Percentiles rank a stretch among this genome's conserved stretches.
phyloP scores from a whole-genome alignment of 1,284 basidiomycete species.

The Volvariella surrecta region DNA sequence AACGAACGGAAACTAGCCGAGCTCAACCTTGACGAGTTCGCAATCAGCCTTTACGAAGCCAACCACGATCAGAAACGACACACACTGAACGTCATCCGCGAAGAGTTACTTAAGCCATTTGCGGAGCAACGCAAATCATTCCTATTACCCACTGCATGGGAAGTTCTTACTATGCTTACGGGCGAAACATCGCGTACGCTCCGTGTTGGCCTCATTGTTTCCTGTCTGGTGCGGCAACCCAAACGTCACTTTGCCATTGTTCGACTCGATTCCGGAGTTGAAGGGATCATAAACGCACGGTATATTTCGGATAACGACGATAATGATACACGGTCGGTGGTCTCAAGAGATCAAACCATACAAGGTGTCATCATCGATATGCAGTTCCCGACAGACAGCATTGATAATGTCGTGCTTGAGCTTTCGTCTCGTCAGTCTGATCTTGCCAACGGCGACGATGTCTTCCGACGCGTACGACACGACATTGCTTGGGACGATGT shows the following conservation, averaged over 20 bases:
- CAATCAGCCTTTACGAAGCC: slow-evolving; percentile 81
- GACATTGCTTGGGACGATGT: slow-evolving; percentile 67
- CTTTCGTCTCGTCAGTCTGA: slow-evolving; percentile 73
- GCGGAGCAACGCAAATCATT: slow-evolving; percentile 73
- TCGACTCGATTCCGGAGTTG: slow-evolving; percentile 88
- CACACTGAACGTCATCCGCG: slow-evolving; percentile 81
- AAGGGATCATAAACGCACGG: slow-evolving; percentile 69
- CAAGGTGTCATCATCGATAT: slow-evolving; percentile 76
- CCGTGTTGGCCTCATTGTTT: slow-evolving; percentile 75
- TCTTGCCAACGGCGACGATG: slow-evolving; percentile 55
- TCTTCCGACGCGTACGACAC: slow-evolving; percentile 52
- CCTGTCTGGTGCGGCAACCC: slow-evolving; percentile 65
- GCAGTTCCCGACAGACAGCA: slow-evolving; percentile 47
- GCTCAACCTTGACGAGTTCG: slow-evolving; percentile 95
- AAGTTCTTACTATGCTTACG: slow-evolving; percentile 92
- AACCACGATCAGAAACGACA: slow-evolving; percentile 84
- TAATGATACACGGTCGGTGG: slow-evolving; percentile 33
- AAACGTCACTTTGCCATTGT: slow-evolving; percentile 48
- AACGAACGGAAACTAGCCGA: slow-evolving; percentile 82
- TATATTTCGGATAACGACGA: slow-evolving; percentile 51
- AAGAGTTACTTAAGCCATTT: slow-evolving; percentile 85
- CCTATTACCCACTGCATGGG: slow-evolving; percentile 62
- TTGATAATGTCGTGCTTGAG: slow-evolving; percentile 65
- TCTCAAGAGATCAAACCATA: slow-evolving; percentile 74
- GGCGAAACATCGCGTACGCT: slow-evolving; percentile 86